Evolutionary conservation across 495 filamentous ascomycete genomes (phyloP).

Genomic region (Halenospora varia): DNA sequence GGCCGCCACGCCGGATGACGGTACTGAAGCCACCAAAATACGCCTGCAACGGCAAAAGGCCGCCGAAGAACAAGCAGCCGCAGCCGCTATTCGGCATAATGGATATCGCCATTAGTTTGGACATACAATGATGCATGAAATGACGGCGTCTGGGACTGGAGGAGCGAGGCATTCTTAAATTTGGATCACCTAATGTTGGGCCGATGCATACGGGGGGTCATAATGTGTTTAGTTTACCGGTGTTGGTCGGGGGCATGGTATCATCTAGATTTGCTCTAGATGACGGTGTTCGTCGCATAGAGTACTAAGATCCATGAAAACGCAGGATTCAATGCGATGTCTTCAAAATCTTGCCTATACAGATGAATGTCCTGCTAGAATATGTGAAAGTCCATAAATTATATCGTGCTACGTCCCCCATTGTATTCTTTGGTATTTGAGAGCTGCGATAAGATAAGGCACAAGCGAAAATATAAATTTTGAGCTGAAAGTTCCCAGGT

Average conservation of each 20-base stretch:
- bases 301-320: not conserved
- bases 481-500: too few species aligned
- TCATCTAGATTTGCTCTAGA: conserved; percentile 3
- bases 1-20: conserved; percentile 73
- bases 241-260: not conserved
- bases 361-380: too few species aligned
- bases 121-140: conserved; percentile 24
- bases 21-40: conserved; percentile 85
- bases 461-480: too few species aligned
- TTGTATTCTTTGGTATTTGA: too few species aligned
- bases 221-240: conserved; percentile 17
- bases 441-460: too few species aligned
- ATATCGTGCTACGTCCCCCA: too few species aligned
- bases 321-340: not conserved
- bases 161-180: conserved; percentile 13
- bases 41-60: conserved; percentile 46
- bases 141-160: conserved; percentile 22
- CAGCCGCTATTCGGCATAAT: conserved; percentile 7
- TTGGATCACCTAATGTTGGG: conserved; percentile 22
- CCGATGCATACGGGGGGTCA: conserved; percentile 14
- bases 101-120: conserved; percentile 17
- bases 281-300: not conserved
- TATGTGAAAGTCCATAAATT: too few species aligned
- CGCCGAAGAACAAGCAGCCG: conserved; percentile 14
- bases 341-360: too few species aligned